phyloP scores from a whole-genome alignment of 1,284 basidiomycete genomes.

The Papiliotrema laurentii region DNA sequence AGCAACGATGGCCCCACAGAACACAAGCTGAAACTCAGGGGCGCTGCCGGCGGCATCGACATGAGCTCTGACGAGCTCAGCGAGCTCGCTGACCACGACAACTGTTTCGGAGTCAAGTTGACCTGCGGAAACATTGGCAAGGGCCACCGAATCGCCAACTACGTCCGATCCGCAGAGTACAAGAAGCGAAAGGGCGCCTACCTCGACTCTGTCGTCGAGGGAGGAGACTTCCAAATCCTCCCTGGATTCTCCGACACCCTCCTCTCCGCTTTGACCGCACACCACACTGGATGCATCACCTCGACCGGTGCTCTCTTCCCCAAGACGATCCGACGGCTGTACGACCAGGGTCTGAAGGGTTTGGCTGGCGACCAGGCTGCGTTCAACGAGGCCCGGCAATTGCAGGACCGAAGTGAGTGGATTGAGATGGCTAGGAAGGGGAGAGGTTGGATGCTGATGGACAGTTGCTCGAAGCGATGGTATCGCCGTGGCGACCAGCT shows the following conservation, averaged over 20 bases:
- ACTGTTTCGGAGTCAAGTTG: conserved; percentile 83
- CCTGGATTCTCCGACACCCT: conserved; percentile 47
- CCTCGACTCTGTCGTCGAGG: conserved; percentile 22
- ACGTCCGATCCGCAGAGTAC: conserved; percentile 43
- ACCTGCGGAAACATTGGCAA: conserved; percentile 83
- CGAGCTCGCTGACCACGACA: conserved; percentile 69
- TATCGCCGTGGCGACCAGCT: conserved; percentile 63
- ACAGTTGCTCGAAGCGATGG: conserved; percentile 66
- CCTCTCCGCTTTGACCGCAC: conserved; percentile 58
- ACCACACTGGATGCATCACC: conserved; percentile 60
- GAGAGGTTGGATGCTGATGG: not conserved
- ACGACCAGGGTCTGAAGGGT: conserved; percentile 52
- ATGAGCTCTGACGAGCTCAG: conserved; percentile 76
- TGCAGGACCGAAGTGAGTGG: conserved; percentile 56
- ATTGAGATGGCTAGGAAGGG: not conserved
- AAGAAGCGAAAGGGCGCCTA: conserved; percentile 24
- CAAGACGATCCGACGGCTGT: conserved; percentile 63
- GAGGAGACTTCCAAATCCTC: conserved; percentile 42
- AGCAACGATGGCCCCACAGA: not conserved
- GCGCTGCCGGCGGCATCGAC: conserved; percentile 71
- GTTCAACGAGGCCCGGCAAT: conserved; percentile 60
- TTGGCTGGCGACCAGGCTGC: conserved; percentile 54
- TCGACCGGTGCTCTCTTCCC: conserved; percentile 73
- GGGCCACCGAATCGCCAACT: conserved; percentile 65
- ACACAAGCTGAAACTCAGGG: conserved; percentile 15